Evolutionary conservation across 177 flowering plant genomes (phyloP).

Genomic region (Vitis hybrid): DNA sequence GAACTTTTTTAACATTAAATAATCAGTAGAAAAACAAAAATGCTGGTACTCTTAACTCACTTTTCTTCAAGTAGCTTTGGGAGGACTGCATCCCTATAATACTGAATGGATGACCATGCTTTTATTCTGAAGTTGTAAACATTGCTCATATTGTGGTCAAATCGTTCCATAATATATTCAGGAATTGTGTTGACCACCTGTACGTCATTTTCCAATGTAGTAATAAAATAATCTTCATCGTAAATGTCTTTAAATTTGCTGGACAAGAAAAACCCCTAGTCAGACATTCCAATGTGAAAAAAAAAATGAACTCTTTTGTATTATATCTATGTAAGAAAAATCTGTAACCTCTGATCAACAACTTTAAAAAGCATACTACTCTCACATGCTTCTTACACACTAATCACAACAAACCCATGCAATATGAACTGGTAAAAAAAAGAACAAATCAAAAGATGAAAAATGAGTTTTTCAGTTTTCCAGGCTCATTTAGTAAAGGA

Average conservation of each 20-base stretch:
- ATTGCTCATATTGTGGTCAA: slow-evolving; percentile 82
- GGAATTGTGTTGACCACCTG: slow-evolving; percentile 71
- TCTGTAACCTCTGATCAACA: neutral
- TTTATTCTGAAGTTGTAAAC: slow-evolving; percentile 88
- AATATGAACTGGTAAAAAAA: neutral
- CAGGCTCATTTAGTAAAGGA: neutral
- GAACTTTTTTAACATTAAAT: no score
- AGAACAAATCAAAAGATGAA: neutral
- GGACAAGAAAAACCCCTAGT: slow-evolving; percentile 23
- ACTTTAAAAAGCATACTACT: neutral
- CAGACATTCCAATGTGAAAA: neutral
- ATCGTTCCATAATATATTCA: slow-evolving; percentile 82
- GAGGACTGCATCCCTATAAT: slow-evolving; percentile 73
- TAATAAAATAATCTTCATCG: slow-evolving; percentile 78
- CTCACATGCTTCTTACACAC: neutral
- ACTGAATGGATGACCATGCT: slow-evolving; percentile 78
- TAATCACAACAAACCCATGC: neutral
- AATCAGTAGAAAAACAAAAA: neutral
- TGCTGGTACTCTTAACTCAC: slow-evolving; percentile 44
- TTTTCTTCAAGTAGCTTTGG: slow-evolving; percentile 86
- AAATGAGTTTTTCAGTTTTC: neutral
- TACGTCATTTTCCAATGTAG: slow-evolving; percentile 67
- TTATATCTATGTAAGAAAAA: neutral
- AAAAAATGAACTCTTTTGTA: neutral
- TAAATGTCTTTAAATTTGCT: slow-evolving; percentile 90